These are phyloP conservation scores for Globisporangium irregulare DNA, from an alignment of 352 stramenopile species.

Conservation along the genomic window DNA sequence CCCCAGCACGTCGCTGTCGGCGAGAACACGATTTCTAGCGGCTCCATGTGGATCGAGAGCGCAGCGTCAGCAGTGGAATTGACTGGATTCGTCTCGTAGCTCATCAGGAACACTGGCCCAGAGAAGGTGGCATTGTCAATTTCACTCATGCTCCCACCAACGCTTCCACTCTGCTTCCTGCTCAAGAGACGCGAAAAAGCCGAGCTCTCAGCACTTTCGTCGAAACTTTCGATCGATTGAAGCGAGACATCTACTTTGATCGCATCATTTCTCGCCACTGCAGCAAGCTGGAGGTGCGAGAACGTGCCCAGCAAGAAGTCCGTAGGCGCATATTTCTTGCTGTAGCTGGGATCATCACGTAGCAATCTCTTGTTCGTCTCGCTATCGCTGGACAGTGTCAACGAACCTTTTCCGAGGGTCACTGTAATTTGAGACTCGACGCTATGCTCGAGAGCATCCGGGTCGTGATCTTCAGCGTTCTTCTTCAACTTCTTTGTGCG, in stretches of 20 bases:
- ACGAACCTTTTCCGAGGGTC: slow-evolving; percentile 63
- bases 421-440: slow-evolving; percentile 76
- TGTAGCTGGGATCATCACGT: slow-evolving; percentile 63
- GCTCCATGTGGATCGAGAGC: slow-evolving; percentile 83
- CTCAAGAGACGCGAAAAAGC: slow-evolving; percentile 79
- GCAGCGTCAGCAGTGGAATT: slow-evolving; percentile 66
- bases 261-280: slow-evolving; percentile 60
- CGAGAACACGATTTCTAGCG: slow-evolving; percentile 83
- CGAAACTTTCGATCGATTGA: slow-evolving; percentile 82
- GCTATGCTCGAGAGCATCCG: slow-evolving; percentile 32
- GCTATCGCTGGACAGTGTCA: slow-evolving; percentile 73
- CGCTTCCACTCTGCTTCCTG: slow-evolving; percentile 45
- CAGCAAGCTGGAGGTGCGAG: slow-evolving; percentile 71
- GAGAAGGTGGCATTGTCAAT: slow-evolving; percentile 63
- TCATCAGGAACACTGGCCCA: slow-evolving; percentile 78
- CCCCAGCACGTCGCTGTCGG: slow-evolving; percentile 83
- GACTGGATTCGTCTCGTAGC: slow-evolving; percentile 74
- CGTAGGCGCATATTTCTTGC: slow-evolving; percentile 60
- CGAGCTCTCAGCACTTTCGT: slow-evolving; percentile 84
- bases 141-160: slow-evolving; percentile 36
- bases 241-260: slow-evolving; percentile 83
- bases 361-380: slow-evolving; percentile 63
- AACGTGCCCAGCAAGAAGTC: slow-evolving; percentile 81
- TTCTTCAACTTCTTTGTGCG: slow-evolving; percentile 53
- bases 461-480: slow-evolving; percentile 17